Percentiles rank a stretch among this genome's conserved stretches.
Conservation (phyloP, 441 rosid genomes). For the Jatropha multifida region DNA sequence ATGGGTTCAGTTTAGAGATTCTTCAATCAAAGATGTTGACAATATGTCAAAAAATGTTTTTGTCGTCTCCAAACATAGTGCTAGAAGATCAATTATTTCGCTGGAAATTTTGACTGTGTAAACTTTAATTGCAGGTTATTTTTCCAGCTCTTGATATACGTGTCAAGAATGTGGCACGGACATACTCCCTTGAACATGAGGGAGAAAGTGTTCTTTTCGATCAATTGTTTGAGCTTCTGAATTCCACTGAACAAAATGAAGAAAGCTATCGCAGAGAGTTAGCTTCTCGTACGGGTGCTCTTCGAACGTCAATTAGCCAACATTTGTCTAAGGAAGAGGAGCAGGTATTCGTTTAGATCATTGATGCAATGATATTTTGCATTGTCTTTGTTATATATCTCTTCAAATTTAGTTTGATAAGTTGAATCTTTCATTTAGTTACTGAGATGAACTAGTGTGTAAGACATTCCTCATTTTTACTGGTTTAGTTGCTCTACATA, state of each 20-base stretch:
- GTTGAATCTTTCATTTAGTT: neutral
- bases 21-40: neutral
- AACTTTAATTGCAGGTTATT: slow-evolving; percentile 54
- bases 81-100: neutral
- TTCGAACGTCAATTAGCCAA: slow-evolving; percentile 83
- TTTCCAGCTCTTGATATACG: slow-evolving; percentile 89
- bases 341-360: slow-evolving; percentile 50
- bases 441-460: slow-evolving; percentile 1
- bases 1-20: neutral
- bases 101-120: slow-evolving; percentile 19
- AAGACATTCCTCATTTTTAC: slow-evolving; percentile 10
- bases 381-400: slow-evolving; percentile 5
- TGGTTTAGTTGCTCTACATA: neutral
- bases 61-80: neutral
- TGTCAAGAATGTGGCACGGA: slow-evolving; percentile 92
- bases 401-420: neutral
- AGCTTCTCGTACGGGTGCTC: slow-evolving; percentile 85
- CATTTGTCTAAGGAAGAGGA: slow-evolving; percentile 99
- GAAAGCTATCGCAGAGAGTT: slow-evolving; percentile 72
- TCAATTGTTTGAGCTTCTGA: slow-evolving; percentile 73
- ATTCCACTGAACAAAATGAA: slow-evolving; percentile 50
- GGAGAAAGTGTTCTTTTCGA: slow-evolving; percentile 80
- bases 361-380: neutral
- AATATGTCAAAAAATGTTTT: neutral
- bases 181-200: slow-evolving; percentile 90